Conservation (phyloP, 1,284 basidiomycete genomes). For the Pterulicium gracile region DNA sequence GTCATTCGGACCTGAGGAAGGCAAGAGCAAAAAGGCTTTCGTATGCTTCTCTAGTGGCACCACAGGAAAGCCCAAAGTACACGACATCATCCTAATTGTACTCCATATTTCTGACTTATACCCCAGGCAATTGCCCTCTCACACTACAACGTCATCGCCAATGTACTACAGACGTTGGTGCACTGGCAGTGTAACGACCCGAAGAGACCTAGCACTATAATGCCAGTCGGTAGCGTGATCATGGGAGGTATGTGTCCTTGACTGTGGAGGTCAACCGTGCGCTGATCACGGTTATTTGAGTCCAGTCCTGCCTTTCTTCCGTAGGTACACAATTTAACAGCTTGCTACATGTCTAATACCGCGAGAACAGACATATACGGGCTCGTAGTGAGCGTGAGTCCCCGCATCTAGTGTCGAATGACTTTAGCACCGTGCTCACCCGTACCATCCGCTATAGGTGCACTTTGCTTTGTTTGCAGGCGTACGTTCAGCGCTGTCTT, state of each 20-base stretch:
- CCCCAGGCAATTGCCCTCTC: constrained; percentile 57
- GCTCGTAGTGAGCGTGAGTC: constrained; percentile 41
- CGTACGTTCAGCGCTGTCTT: constrained; percentile 1
- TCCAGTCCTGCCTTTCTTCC: constrained; percentile 33
- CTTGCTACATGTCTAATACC: constrained; percentile 13
- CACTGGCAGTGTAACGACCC: constrained; percentile 37
- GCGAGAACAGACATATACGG: constrained; percentile 49
- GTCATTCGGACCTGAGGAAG: constrained; percentile 50
- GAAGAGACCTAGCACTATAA: neutral
- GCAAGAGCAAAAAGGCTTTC: constrained; percentile 59
- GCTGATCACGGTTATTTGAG: neutral
- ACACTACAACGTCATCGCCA: constrained; percentile 57
- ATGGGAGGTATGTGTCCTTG: neutral
- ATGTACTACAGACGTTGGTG: constrained; percentile 49
- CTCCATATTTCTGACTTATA: constrained; percentile 4
- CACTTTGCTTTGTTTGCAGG: neutral
- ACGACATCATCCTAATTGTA: neutral
- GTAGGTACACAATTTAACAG: constrained; percentile 14
- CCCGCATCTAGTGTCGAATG: constrained; percentile 17
- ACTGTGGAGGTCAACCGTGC: neutral
- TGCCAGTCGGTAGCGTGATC: neutral
- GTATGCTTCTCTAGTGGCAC: constrained; percentile 76
- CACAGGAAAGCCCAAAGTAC: constrained; percentile 65
- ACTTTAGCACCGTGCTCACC: constrained; percentile 4
- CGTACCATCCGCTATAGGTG: neutral